Percentiles rank a stretch among this genome's conserved stretches.
Conservation (phyloP, 768 basidiomycete species). For the Clitopilus passeckerianus region DNA sequence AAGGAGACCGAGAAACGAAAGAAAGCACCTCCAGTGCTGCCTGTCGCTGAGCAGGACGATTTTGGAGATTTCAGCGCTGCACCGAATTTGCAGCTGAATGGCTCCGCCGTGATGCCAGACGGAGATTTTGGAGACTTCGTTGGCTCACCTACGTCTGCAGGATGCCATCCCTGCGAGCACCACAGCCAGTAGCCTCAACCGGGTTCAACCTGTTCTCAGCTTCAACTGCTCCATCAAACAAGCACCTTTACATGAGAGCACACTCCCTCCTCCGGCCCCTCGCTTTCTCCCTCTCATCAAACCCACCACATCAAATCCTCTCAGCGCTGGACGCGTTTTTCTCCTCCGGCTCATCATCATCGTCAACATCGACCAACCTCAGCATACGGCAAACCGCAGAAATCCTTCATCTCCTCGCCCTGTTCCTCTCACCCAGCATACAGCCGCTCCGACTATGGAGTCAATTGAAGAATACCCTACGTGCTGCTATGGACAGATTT, state of each 20-base stretch:
- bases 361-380: constrained; percentile 14
- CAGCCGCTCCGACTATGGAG: constrained; percentile 72
- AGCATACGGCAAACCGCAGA: constrained; percentile 57
- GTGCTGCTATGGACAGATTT: constrained; percentile 82
- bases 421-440: constrained; percentile 66
- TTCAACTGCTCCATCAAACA: constrained; percentile 12
- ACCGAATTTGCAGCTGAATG: constrained; percentile 4
- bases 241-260: constrained; percentile 52
- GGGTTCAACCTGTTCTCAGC: constrained; percentile 5
- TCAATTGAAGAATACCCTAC: constrained; percentile 56
- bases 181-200: constrained; percentile 1
- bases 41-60: constrained; percentile 10
- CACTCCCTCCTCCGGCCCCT: constrained; percentile 62
- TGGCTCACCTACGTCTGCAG: constrained; percentile 10
- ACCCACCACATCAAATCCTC: constrained; percentile 65
- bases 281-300: constrained; percentile 42
- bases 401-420: constrained; percentile 63
- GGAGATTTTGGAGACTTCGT: constrained; percentile 22
- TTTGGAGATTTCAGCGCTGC: constrained; percentile 13
- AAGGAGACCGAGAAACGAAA: constrained; percentile 15
- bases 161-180: background rate
- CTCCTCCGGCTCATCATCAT: constrained; percentile 11
- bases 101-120: constrained; percentile 1
- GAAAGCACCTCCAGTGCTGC: constrained; percentile 2
- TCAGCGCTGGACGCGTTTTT: constrained; percentile 44